Evolutionary conservation across 345 rosid genomes (phyloP).

Genomic region (Citropsis articulata): DNA sequence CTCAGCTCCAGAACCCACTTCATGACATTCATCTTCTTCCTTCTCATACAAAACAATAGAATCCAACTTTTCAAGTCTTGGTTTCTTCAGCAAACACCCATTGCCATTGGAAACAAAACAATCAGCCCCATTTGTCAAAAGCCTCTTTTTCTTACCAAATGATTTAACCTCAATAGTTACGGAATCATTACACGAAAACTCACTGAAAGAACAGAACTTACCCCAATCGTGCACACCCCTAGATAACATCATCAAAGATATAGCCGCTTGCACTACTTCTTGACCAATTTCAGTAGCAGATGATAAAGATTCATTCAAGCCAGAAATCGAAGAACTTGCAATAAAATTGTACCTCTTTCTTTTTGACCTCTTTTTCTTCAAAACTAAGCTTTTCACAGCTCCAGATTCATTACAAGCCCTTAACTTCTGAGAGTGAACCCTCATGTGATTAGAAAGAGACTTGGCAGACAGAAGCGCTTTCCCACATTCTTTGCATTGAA

Average conservation of each 20-base stretch:
- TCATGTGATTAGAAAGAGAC: slow-evolving; percentile 34
- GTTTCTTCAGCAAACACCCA: slow-evolving; percentile 24
- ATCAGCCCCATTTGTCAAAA: slow-evolving; percentile 1
- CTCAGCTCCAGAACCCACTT: slow-evolving; percentile 15
- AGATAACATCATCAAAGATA: slow-evolving; percentile 57
- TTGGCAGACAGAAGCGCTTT: slow-evolving; percentile 39
- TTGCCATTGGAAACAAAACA: slow-evolving; percentile 7
- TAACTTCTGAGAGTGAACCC: slow-evolving; percentile 22
- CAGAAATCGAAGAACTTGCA: slow-evolving; percentile 41
- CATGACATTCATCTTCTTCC: slow-evolving; percentile 16
- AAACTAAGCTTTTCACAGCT: slow-evolving; percentile 22
- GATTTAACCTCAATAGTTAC: slow-evolving; percentile 16
- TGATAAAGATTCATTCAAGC: slow-evolving; percentile 39
- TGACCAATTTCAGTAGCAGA: slow-evolving; percentile 32
- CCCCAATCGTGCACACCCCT: slow-evolving; percentile 25
- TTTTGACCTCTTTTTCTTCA: slow-evolving; percentile 48
- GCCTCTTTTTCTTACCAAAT: slow-evolving; percentile 3
- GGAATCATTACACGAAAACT: slow-evolving; percentile 23
- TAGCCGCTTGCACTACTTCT: slow-evolving; percentile 49
- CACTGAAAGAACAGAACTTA: slow-evolving; percentile 20
- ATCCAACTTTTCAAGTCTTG: slow-evolving; percentile 14
- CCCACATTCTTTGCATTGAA: slow-evolving; percentile 45
- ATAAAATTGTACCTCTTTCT: slow-evolving; percentile 40
- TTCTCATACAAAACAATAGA: slow-evolving; percentile 24
- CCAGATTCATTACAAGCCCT: slow-evolving; percentile 16